Base-by-base conservation (phyloP, 1,284 basidiomycete species). In the Termitomyces sp. region DNA sequence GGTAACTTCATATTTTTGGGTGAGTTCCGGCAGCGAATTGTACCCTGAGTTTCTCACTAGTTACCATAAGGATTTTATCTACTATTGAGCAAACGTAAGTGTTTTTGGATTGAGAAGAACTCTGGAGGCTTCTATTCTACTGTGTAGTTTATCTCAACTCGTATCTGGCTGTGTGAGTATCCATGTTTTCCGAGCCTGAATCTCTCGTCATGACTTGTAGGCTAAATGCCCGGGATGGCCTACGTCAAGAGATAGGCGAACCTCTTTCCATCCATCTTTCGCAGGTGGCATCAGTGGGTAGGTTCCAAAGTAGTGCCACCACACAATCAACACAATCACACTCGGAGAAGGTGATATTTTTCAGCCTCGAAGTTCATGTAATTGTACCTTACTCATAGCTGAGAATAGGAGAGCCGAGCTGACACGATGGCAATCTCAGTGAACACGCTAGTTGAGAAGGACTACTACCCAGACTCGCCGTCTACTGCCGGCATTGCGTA, bases 1-100 rank as follows among this genome's bases (percentile, higher is more conserved):
- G 57, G 66, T 35, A 79, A 77, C 58, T 73, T 79, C 53, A 68
- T 79, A 45, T 80, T 78, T 64, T 59, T 80, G 19, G 74, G 74
- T 64, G 53, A 41, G 68, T 59, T 26, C 31, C 3, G 9, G 18
- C 26, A 7, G 11, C 13, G 21, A 3, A 1, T 21, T 33, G 26
- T 14, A 21, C 19, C 14, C 18, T 7, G 11, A 26, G 10, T 30
- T 34, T 14, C 18, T 53, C 8, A 51, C 19, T 38, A 42, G 26
- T 33, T 28, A 9, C 8, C 13, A 6, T n/a, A 34, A 75, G 73
- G 62, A 1, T 76, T 80, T 57, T 79, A 80, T 55, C 67, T 80
- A 18, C 67, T 76, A 13, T 63, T 80, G 26, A 75, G 76, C 60
- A 81, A 80, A 66, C 55, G 80, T 81, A 57, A 52, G 76, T 62